Base-by-base conservation (phyloP, 2,329 filamentous ascomycete species). In the Pseudocercospora crystallina region DNA sequence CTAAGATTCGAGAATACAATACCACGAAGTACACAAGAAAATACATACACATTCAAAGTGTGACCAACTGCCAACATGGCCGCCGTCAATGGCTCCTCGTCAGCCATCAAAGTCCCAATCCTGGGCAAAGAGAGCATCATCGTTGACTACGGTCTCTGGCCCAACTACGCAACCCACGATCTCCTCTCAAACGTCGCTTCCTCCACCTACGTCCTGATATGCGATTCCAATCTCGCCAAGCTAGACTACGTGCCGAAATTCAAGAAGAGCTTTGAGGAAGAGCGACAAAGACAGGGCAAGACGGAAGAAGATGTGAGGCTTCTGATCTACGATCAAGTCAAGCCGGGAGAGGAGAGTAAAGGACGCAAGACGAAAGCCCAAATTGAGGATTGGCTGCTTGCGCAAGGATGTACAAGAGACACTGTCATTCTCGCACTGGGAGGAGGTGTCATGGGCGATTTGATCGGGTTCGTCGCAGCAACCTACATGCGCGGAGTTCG, bases 401-500 rank as follows among this genome's bases (percentile, higher is more conserved):
- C 84, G 60, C 84, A 96, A 64, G 85, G 86, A 85, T 99, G 94
- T 75, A 95, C 91, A 20, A 81, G 94, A 61, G 94, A 99, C 71
- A 96, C 90, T 0, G 89, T 99, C 58, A 85, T 99, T 52, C 89
- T 99, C 68, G 94, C 94, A 17, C 81, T 99, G 8, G 94, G 94
- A 30, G 94, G 94, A 58, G 94, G 94, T 51, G 94, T 99, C 54
- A 96, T 99, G 71, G 94, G 94, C 30, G 94, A 99, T 71, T 87
- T 99, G 87, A 91, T 96, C 57, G 94, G 94, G 45, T 99, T 95
- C 69, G 90, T 97, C 44, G 94, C 94, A 15, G 90, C 94, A 34
- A 99, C 94, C 33, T 99, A 97, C 74, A 99, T 99, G 94, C 86
- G 94, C 61, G 94, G 94, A 49, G 86, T 99, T 56, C 89, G 89